phyloP scores from a whole-genome alignment of 2,329 filamentous ascomycete genomes.

The Xylogone sp. region DNA sequence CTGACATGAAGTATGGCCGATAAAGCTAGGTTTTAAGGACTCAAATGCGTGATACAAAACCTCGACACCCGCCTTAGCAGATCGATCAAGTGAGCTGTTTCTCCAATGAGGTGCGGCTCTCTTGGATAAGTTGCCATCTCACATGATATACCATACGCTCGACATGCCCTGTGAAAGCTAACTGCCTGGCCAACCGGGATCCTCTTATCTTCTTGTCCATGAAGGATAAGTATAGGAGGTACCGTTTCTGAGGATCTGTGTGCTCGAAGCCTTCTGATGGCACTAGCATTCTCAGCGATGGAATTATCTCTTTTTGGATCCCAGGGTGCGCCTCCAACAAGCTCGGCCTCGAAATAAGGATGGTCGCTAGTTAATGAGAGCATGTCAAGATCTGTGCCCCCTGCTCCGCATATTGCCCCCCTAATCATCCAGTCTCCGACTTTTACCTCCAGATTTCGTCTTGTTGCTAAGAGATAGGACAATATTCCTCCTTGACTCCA shows the following conservation, averaged over 20 bases:
- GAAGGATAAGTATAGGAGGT: conserved; percentile 31
- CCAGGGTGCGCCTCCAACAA: conserved; percentile 26
- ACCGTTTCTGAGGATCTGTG: conserved; percentile 17
- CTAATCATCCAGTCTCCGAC: conserved; percentile 31
- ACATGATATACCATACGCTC: conserved; percentile 22
- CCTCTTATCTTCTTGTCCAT: conserved; percentile 29
- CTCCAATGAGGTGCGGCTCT: conserved; percentile 27
- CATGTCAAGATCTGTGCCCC: conserved; percentile 33
- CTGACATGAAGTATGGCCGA: no score
- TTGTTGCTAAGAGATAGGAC: conserved; percentile 30
- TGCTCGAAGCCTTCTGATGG: conserved; percentile 23
- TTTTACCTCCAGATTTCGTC: conserved; percentile 28
- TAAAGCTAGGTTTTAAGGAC: no score
- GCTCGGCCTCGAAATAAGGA: conserved; percentile 20
- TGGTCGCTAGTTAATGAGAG: conserved; percentile 31
- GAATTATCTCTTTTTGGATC: conserved; percentile 10
- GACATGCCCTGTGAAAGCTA: conserved; percentile 28
- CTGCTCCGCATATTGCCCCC: conserved; percentile 32
- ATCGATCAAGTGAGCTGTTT: conserved; percentile 20
- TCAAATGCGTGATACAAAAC: no score
- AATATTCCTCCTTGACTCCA: conserved; percentile 36
- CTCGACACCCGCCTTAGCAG: no score
- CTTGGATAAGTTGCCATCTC: conserved; percentile 32
- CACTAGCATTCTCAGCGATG: conserved; percentile 1
- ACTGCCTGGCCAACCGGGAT: conserved; percentile 31